These are phyloP conservation scores for Nigrospora oryzae DNA, from an alignment of 2,329 filamentous ascomycete species.

Conservation along the genomic window DNA sequence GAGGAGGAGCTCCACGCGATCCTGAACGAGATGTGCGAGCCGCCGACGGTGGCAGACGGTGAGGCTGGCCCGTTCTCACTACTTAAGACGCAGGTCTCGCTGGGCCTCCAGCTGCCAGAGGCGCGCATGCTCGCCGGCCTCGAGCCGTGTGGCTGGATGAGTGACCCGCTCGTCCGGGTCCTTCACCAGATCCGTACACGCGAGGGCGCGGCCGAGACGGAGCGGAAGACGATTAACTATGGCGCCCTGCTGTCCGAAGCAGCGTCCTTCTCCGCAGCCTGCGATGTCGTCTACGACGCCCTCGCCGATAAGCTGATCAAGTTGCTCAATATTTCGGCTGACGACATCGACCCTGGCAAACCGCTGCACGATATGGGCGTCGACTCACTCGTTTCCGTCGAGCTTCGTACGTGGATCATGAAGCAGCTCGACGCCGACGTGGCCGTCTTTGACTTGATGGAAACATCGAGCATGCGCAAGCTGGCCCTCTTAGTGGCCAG, in stretches of 20 bases:
- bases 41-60: neutral
- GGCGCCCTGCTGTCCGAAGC: neutral
- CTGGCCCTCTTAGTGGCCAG: no score
- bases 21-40: neutral
- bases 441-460: neutral
- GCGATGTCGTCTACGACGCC: neutral
- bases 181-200: neutral
- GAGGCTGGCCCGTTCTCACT: neutral
- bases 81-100: neutral
- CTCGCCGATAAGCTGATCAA: neutral
- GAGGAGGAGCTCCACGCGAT: no score
- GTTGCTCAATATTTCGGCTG: conserved; percentile 7
- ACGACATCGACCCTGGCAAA: conserved; percentile 8
- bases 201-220: neutral
- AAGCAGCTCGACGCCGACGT: neutral
- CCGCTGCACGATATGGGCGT: neutral
- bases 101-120: neutral
- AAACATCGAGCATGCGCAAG: no score
- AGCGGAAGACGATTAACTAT: neutral
- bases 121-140: neutral
- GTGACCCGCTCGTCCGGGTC: neutral
- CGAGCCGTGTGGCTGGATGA: neutral
- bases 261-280: neutral
- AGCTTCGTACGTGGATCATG: neutral
- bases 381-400: neutral